A percentile compares a stretch with the other conserved stretches of the same genome.
phyloP scores from a whole-genome alignment of 805 yeast genomes.

The Barnettozyma populi region DNA sequence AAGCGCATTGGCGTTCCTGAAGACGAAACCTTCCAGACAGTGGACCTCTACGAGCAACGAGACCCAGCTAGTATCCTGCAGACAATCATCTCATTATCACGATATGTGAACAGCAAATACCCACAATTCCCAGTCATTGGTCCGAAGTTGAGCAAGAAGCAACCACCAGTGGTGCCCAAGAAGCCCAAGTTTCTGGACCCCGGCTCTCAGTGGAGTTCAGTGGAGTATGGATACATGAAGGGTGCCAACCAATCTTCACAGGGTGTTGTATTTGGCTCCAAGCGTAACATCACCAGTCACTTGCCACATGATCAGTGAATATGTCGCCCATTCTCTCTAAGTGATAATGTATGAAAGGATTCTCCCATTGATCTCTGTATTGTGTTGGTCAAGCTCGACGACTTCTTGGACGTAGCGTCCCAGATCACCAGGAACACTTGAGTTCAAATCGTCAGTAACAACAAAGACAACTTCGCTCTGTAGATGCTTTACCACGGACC shows the following conservation, averaged over 20 bases:
- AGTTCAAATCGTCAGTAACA: slow-evolving; percentile 23
- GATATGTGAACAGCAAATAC: slow-evolving; percentile 56
- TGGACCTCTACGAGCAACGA: slow-evolving; percentile 63
- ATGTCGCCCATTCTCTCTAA: background rate
- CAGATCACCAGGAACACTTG: slow-evolving; percentile 26
- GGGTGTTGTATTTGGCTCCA: slow-evolving; percentile 47
- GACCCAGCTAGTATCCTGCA: slow-evolving; percentile 80
- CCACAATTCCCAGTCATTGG: slow-evolving; percentile 49
- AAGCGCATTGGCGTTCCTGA: slow-evolving; percentile 65
- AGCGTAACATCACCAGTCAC: slow-evolving; percentile 38
- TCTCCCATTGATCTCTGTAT: slow-evolving; percentile 20
- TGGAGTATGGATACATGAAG: slow-evolving; percentile 54
- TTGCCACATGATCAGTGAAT: background rate
- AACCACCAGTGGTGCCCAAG: slow-evolving; percentile 45
- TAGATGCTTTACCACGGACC: slow-evolving; percentile 52
- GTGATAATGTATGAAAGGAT: slow-evolving; percentile 18
- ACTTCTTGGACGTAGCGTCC: slow-evolving; percentile 27
- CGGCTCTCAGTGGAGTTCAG: slow-evolving; percentile 42
- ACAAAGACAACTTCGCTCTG: slow-evolving; percentile 31
- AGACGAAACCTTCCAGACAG: slow-evolving; percentile 76
- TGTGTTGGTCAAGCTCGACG: slow-evolving; percentile 21
- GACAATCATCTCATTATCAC: slow-evolving; percentile 65
- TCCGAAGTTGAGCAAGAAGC: slow-evolving; percentile 46
- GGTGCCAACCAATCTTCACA: slow-evolving; percentile 53
- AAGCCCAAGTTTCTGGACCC: slow-evolving; percentile 45